Evolutionary conservation across 116 monocot genomes (phyloP).

Genomic region (Trichopus zeylanicus): DNA sequence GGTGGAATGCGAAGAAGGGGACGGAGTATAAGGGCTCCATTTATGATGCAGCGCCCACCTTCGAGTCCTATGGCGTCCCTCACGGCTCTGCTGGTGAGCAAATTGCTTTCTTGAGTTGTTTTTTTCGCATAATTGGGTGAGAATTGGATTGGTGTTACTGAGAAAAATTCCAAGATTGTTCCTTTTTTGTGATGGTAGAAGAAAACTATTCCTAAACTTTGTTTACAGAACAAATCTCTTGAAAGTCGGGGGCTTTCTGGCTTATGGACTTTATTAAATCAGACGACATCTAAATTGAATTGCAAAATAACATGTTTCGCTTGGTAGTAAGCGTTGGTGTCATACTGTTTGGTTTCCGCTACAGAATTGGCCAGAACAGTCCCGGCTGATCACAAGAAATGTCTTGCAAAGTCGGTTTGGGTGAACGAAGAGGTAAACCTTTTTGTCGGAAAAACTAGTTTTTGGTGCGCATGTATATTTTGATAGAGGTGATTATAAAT

Average conservation of each 20-base stretch:
- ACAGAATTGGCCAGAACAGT: constrained; percentile 66
- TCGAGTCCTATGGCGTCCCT: constrained; percentile 77
- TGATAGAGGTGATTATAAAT: neutral
- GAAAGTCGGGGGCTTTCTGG: no score
- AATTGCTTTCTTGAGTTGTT: no score
- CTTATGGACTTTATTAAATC: no score
- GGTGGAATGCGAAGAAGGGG: constrained; percentile 56
- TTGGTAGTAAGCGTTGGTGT: no score
- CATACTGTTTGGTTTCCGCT: neutral
- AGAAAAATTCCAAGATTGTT: no score
- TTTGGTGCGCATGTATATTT: neutral
- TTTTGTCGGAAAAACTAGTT: neutral
- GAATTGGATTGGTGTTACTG: no score
- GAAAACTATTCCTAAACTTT: no score
- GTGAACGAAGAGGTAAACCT: constrained; percentile 75
- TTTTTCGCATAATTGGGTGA: no score
- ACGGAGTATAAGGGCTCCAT: constrained; percentile 73
- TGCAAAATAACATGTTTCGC: no score
- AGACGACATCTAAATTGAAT: no score
- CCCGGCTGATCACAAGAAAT: constrained; percentile 73
- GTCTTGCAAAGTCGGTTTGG: constrained; percentile 70
- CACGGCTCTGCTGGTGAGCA: constrained; percentile 71
- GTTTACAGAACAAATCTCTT: no score
- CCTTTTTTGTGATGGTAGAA: no score
- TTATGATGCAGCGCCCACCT: constrained; percentile 77